Base-by-base conservation (phyloP, 306 rosid genomes). In the Ammopiptanthus mongolicus region DNA sequence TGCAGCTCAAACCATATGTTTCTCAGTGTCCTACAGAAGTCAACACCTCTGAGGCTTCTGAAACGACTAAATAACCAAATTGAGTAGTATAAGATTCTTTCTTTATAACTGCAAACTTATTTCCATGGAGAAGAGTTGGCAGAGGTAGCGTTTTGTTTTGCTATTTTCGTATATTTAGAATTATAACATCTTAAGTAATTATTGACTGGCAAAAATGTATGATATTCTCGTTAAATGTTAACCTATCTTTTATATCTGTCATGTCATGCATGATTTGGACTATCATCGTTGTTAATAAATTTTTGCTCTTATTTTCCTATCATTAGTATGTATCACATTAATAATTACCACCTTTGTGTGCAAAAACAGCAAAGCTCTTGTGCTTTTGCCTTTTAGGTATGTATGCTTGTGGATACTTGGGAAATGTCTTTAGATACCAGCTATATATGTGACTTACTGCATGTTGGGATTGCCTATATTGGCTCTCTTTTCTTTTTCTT, bases 1-100 rank as follows among this genome's bases (percentile, higher is more conserved):
- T 70, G 77, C 87, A 86, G 87, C 87, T 86, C 56, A 86, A 83
- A 62, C 85, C 89, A 52, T 86, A 86, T 17, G 89, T 86, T 39
- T 80, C 89, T 56, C 89, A 86, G 76, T 80, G 89, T 60, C 84
- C 89, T 25, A n/a, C 31, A 76, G 84, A 68, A 63, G 29, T 47
- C 59, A 52, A 67, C 3, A 51, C 85, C 29, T 50, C 83, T 0
- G 85, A 80, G 52, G 74, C 79, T 67, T 80, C 85, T 64, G 80
- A 62, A 47, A 44, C 64, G 13, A 28, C 78, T 52, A 71, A 85
- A 71, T 79, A 71, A 66, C 48, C 28, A 23, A 47, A 18, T 23
- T 18, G 56, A 64, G 53, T 74, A 23, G 36, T 21, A 2, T 23
- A 19, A 8, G 61, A 62, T 22, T 21, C 21, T 56, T 70, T 18